Conservation (phyloP, 73 alveolate genomes). For the Breviolum minutum region DNA sequence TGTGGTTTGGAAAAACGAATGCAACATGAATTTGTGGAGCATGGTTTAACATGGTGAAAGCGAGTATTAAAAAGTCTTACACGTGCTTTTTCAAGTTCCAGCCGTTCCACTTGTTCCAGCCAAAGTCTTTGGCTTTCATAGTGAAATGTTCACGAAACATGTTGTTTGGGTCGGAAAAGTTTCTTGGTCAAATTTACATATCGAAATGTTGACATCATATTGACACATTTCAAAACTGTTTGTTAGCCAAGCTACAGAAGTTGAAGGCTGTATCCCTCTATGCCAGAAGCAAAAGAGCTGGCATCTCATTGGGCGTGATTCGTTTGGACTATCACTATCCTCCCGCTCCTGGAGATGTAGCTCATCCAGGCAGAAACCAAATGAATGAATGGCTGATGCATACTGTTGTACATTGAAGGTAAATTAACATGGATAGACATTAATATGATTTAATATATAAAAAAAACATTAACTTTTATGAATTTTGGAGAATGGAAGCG, state of each 20-base stretch:
- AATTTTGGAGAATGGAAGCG: neutral
- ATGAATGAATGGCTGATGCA: neutral
- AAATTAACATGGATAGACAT: neutral
- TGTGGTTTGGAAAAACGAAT: no score
- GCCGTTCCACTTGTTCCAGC: neutral
- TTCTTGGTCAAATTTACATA: neutral
- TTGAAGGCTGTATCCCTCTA: slow-evolving; percentile 20
- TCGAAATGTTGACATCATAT: neutral
- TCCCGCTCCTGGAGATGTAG: slow-evolving; percentile 79
- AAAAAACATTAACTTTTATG: neutral
- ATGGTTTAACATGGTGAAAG: no score
- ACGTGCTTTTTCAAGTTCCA: neutral
- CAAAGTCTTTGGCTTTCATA: neutral
- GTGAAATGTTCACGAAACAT: neutral
- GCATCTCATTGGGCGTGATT: slow-evolving; percentile 48
- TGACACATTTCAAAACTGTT: neutral
- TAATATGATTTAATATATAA: no score
- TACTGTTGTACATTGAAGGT: neutral
- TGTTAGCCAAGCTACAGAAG: neutral
- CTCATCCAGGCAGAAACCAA: slow-evolving; percentile 38
- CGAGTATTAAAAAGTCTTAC: neutral
- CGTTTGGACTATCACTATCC: slow-evolving; percentile 79
- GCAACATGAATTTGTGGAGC: no score
- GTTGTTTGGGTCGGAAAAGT: neutral
- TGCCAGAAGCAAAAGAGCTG: neutral